Base-by-base conservation (phyloP, 192 early-diverging fungal species). In the Chytriomyces sp. region DNA sequence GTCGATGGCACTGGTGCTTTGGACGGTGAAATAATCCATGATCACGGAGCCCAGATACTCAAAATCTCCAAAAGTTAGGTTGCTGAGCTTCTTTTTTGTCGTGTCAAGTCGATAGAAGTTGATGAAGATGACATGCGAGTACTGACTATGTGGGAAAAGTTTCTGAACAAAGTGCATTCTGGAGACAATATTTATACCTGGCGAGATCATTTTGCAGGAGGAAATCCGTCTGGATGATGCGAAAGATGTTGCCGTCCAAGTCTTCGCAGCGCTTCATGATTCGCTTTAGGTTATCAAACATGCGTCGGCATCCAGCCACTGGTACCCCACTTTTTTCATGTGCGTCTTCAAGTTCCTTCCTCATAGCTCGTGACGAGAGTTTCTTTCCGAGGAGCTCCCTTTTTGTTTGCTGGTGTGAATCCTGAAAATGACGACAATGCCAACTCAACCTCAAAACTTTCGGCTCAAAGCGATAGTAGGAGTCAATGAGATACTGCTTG, bases 211-310 rank as follows among this genome's bases (percentile, higher is more conserved):
- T 80, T 40, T 80, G 59, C 60, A 86, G 67, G 66, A 84, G 70
- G n/a, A 86, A 88, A 36, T 84, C 78, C 37, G 54, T 52, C 57
- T 73, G 76, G n/a, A 89, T 78, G 2, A 78, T 65, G 41, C 63
- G 54, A 41, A 76, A 72, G 28, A 88, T 82, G 52, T 82, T 78
- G 31, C 83, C 81, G 22, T 87, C 83, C 33, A 73, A 65, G 74
- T 90, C 89, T 49, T 89, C 86, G 0, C 84, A 75, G 33, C 77
- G 62, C 60, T 87, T 89, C 58, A 77, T 84, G 31, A 90, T 82
- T 39, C 89, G 66, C 74, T 84, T 88, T n/a, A 89, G 54, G 64
- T 90, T 90, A 37, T 90, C 89, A 81, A 90, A 88, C 82, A 85
- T 83, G 6, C 85, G 63, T 22, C 80, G 25, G 44, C 85, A 86